These are phyloP conservation scores for Pterulicium gracile DNA, from an alignment of 1,284 basidiomycete genomes.

Conservation along the genomic window DNA sequence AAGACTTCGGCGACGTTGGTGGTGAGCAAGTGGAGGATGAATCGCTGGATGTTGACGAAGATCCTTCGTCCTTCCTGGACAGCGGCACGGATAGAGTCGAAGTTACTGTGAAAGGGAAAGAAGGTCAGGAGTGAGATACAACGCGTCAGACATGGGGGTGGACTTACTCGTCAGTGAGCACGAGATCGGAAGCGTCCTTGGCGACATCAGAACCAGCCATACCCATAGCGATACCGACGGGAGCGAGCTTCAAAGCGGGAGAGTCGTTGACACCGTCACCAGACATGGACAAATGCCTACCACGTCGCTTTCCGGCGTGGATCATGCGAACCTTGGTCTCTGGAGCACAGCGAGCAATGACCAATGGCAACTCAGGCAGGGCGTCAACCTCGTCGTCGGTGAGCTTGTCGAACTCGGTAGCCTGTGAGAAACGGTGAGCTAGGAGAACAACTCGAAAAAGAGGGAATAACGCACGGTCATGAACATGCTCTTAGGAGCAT, in stretches of 20 bases:
- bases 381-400: too few relatives aligned
- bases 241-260: slow-evolving; percentile 56
- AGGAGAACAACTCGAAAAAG: background rate
- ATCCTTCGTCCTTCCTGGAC: slow-evolving; percentile 51
- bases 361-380: too few relatives aligned
- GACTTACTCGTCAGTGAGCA: slow-evolving; percentile 46
- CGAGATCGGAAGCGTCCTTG: slow-evolving; percentile 63
- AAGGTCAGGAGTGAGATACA: background rate
- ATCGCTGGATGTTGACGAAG: slow-evolving; percentile 34
- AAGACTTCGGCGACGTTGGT: slow-evolving; percentile 57
- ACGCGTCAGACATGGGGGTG: too few relatives aligned
- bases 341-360: slow-evolving; percentile 61
- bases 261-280: slow-evolving; percentile 67
- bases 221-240: slow-evolving; percentile 68
- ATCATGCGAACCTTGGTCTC: slow-evolving; percentile 27
- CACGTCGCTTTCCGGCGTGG: background rate
- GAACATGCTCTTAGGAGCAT: slow-evolving; percentile 54
- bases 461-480: slow-evolving; percentile 19
- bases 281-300: slow-evolving; percentile 18
- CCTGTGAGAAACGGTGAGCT: too few relatives aligned
- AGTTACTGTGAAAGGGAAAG: slow-evolving; percentile 36
- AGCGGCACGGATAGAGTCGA: slow-evolving; percentile 58
- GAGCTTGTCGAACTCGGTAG: too few relatives aligned
- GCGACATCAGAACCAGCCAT: slow-evolving; percentile 64
- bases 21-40: slow-evolving; percentile 37